phyloP scores from a whole-genome alignment of 176 grass and related monocot species.

The Microstegium vimineum region DNA sequence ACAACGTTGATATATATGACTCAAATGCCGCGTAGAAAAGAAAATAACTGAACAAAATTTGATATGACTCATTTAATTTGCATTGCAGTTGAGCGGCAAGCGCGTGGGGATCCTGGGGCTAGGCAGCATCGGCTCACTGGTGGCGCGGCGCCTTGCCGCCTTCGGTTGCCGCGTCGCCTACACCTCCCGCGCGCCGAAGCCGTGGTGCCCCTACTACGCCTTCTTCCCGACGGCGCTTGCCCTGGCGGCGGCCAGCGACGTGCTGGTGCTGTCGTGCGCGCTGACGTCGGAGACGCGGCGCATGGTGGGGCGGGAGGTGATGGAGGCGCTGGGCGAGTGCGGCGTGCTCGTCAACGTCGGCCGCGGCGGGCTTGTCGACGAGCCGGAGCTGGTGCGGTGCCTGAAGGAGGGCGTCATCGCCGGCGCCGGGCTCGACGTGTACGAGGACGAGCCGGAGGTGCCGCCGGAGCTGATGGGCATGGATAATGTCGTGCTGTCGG shows the following conservation, averaged over 20 bases:
- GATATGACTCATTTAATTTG: background rate
- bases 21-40: too few species aligned
- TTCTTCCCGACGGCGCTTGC: slow-evolving; percentile 18
- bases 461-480: slow-evolving; percentile 43
- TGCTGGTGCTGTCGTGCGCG: slow-evolving; percentile 49
- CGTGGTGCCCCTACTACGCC: slow-evolving; percentile 17
- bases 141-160: slow-evolving; percentile 48
- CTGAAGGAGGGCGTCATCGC: slow-evolving; percentile 41
- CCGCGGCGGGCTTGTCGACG: too few species aligned
- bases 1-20: too few species aligned
- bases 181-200: slow-evolving; percentile 40
- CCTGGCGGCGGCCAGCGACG: slow-evolving; percentile 41
- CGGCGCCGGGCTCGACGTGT: slow-evolving; percentile 57
- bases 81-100: slow-evolving; percentile 56
- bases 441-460: slow-evolving; percentile 44
- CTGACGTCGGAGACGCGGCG: slow-evolving; percentile 43
- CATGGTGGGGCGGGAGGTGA: too few species aligned
- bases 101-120: slow-evolving; percentile 64
- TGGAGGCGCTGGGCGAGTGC: too few species aligned
- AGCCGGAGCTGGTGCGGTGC: slow-evolving; percentile 54
- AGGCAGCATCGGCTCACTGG: slow-evolving; percentile 51
- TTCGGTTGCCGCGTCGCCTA: slow-evolving; percentile 59
- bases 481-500: slow-evolving; percentile 63
- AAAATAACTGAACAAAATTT: too few species aligned
- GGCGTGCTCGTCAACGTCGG: too few species aligned